Conservation (phyloP, 495 filamentous ascomycete genomes). For the Aspergillus nidulans region DNA sequence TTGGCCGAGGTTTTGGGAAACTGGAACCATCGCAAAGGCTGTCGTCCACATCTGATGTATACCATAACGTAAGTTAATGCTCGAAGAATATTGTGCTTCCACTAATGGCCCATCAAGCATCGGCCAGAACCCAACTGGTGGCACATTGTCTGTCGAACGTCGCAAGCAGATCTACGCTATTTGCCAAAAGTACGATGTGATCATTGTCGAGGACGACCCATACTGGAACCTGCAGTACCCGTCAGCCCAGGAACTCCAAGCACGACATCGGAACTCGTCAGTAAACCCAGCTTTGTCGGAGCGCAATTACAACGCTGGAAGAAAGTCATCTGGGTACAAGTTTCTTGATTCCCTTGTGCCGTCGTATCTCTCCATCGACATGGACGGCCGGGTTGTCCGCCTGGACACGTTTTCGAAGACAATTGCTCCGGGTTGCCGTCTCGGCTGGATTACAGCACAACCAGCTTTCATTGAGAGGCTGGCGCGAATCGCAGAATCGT, state of each 20-base stretch:
- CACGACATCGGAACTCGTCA: conserved; percentile 30
- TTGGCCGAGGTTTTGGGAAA: conserved; percentile 72
- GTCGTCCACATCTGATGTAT: conserved; percentile 80
- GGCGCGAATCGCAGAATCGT: conserved; percentile 64
- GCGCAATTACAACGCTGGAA: conserved; percentile 41
- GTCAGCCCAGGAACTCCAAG: conserved; percentile 47
- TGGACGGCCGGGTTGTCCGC: conserved; percentile 81
- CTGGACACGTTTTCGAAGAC: conserved; percentile 83
- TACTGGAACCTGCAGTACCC: conserved; percentile 96
- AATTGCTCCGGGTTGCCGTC: conserved; percentile 67
- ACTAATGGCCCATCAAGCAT: conserved; percentile 47
- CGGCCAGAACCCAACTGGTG: conserved; percentile 88
- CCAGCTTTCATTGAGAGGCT: conserved; percentile 71
- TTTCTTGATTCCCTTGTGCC: conserved; percentile 86
- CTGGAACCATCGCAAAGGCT: conserved; percentile 71
- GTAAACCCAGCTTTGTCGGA: conserved; percentile 3
- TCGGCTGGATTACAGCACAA: conserved; percentile 79
- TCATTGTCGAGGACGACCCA: conserved; percentile 92
- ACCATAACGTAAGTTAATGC: conserved; percentile 67
- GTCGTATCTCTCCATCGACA: conserved; percentile 70
- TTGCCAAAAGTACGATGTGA: conserved; percentile 79
- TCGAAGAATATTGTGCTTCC: not conserved
- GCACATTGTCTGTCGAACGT: conserved; percentile 63
- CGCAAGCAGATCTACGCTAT: conserved; percentile 74
- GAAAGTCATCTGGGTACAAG: conserved; percentile 61